phyloP scores from a whole-genome alignment of 2,329 filamentous ascomycete species.

The Myriangium duriaei region DNA sequence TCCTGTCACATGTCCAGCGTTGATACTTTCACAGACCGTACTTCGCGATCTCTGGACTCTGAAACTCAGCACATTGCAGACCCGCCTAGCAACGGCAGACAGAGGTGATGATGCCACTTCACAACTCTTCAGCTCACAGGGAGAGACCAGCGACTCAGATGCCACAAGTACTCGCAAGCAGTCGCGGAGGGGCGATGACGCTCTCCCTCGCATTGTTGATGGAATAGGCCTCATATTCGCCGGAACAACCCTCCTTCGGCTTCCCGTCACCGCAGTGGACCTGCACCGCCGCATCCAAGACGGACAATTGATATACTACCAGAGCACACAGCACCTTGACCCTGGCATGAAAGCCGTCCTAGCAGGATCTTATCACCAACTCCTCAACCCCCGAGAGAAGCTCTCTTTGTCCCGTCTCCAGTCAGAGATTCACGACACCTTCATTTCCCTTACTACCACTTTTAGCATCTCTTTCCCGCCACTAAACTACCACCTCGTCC shows the following conservation, averaged over 20 bases:
- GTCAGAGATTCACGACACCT: conserved; percentile 46
- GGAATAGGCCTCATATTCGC: conserved; percentile 70
- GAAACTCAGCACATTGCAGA: conserved; percentile 47
- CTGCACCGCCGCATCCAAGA: conserved; percentile 53
- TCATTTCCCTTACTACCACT: conserved; percentile 51
- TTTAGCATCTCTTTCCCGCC: conserved; percentile 61
- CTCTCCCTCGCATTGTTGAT: conserved; percentile 55
- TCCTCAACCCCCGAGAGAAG: conserved; percentile 42
- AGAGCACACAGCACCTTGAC: conserved; percentile 47
- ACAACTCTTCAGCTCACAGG: conserved; percentile 47
- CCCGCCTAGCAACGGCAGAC: conserved; percentile 24
- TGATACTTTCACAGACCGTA: conserved; percentile 41
- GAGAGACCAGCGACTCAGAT: conserved; percentile 24
- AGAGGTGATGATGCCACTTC: conserved; percentile 25
- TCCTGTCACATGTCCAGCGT: too few relatives aligned
- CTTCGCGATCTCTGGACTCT: conserved; percentile 79
- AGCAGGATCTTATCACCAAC: conserved; percentile 46
- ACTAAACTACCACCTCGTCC: conserved; percentile 55
- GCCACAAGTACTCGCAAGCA: conserved; percentile 31
- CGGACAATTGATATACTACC: conserved; percentile 59
- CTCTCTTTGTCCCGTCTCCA: conserved; percentile 49
- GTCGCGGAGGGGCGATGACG: conserved; percentile 38
- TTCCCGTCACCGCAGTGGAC: conserved; percentile 66
- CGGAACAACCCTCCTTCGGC: conserved; percentile 58
- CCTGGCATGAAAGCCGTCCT: conserved; percentile 53